Evolutionary conservation across 371 early-diverging fungal species (phyloP).

Genomic region (Actinomortierella wolfii): DNA sequence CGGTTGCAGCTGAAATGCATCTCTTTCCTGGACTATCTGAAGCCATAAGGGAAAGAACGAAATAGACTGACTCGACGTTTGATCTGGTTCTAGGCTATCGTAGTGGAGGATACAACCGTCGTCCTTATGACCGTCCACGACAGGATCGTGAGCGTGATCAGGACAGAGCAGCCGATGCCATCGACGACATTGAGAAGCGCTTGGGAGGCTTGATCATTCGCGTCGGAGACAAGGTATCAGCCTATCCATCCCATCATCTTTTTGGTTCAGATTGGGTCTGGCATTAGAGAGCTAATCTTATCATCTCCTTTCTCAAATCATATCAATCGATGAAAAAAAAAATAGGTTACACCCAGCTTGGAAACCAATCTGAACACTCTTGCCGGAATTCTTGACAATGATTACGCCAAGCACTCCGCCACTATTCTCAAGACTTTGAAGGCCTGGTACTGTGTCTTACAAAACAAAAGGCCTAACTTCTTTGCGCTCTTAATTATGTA

Average conservation of each 20-base stretch:
- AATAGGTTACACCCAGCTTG: conserved; percentile 60
- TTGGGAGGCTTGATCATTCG: conserved; percentile 75
- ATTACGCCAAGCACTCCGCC: conserved; percentile 66
- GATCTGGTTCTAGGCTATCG: too few relatives aligned
- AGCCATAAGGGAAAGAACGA: too few relatives aligned
- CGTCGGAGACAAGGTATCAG: conserved; percentile 74
- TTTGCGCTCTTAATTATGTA: too few relatives aligned
- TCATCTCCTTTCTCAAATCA: too few relatives aligned
- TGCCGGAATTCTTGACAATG: conserved; percentile 71
- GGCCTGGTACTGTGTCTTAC: conserved; percentile 54
- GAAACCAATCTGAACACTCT: conserved; percentile 71
- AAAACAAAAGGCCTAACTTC: too few relatives aligned
- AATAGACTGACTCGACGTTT: too few relatives aligned
- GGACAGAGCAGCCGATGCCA: conserved; percentile 53
- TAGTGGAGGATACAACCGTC: conserved; percentile 4
- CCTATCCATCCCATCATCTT: too few relatives aligned
- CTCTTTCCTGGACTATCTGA: too few relatives aligned
- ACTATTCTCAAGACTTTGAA: conserved; percentile 67
- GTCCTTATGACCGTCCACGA: conserved; percentile 38
- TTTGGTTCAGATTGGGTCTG: too few relatives aligned
- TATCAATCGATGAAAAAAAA: too few relatives aligned
- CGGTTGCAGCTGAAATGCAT: too few relatives aligned
- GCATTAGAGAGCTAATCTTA: too few relatives aligned
- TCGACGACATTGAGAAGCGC: conserved; percentile 70
- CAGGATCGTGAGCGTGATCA: conserved; percentile 35